Evolutionary conservation across 148 eudicot species (phyloP).

Genomic region (Rheum nobile): DNA sequence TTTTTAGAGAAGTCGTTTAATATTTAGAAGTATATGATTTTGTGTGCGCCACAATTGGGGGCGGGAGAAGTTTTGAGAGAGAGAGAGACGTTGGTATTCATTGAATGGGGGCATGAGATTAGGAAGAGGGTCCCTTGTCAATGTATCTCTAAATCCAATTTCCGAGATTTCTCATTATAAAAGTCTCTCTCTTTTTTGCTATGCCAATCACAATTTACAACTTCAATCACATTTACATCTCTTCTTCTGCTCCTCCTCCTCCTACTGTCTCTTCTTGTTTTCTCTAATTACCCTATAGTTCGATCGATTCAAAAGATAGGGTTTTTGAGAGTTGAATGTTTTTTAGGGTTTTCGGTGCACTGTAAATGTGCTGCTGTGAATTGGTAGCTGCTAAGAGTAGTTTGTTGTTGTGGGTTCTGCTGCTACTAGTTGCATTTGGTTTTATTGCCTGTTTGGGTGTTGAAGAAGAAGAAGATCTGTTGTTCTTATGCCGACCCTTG

Average conservation of each 20-base stretch:
- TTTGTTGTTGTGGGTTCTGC: background rate
- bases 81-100: constrained; percentile 3
- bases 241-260: background rate
- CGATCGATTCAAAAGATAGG: background rate
- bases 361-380: background rate
- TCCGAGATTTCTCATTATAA: background rate
- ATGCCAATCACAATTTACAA: background rate
- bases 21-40: background rate
- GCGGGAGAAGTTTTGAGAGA: background rate
- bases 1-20: too few species aligned
- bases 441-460: background rate
- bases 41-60: background rate
- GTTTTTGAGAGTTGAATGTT: background rate
- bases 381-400: background rate
- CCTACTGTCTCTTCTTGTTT: background rate
- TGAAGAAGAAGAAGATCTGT: background rate
- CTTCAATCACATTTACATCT: background rate
- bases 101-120: constrained; percentile 1
- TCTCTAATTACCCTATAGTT: background rate
- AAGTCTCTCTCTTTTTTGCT: background rate
- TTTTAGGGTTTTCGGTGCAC: background rate
- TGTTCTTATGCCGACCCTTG: constrained; percentile 56
- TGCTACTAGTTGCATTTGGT: background rate
- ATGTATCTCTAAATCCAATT: background rate
- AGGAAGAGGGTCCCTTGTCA: background rate